These are phyloP conservation scores for Citrus sinensis DNA, from an alignment of 345 rosid genomes.

Conservation along the genomic window DVS_A1.0 CM039167.1:443501-444000, in stretches of 20 bases:
- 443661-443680: neutral
- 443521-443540: too few relatives aligned
- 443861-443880: conserved; percentile 39
- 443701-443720: neutral
- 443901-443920: neutral
- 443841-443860: conserved; percentile 25
- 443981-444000: conserved; percentile 28
- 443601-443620: neutral
- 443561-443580: neutral
- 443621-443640: neutral
- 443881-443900: conserved; percentile 37
- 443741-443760: too few relatives aligned
- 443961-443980: conserved; percentile 32
- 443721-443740: too few relatives aligned
- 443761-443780: too few relatives aligned
- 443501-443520: neutral
- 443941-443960: conserved; percentile 25
- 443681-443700: neutral
- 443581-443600: neutral
- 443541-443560: neutral
- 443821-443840: conserved; percentile 41
- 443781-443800: neutral
- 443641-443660: neutral
- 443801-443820: conserved; percentile 31
- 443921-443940: conserved; percentile 32